Base-by-base conservation (phyloP, 257 asterid genomes). In the Euphrasia confusa region DNA sequence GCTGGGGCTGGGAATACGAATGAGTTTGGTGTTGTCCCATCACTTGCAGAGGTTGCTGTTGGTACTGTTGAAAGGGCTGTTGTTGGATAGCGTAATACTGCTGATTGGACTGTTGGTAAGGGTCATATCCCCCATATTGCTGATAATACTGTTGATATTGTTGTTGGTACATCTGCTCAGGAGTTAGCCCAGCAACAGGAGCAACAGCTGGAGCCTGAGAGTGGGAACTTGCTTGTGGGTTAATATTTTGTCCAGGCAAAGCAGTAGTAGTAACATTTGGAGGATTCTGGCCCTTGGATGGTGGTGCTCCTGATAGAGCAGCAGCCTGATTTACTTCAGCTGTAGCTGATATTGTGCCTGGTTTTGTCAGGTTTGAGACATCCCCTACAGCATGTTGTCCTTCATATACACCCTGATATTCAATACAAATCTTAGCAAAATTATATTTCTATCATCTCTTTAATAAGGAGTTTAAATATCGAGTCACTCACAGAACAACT, bases 111-210 rank as follows among this genome's bases (percentile, higher is more conserved):
- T 88, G 95, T 70, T 84, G 94, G 66, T 82, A 84, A 62, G 85
- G 79, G 40, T 84, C 90, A 70, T 84, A 86, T 64, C 90, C 98
- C 3, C 63, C 66, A 74, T 81, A 83, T 67, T 89, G 97, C 81
- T 88, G 97, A 80, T 89, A 84, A 74, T 86, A 88, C 65, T 91
- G 94, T 74, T 86, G 98, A 71, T 86, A 89, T 30, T 90, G 94
- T 49, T 84, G 95, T 68, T 89, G 96, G 67, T 86, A 81, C 97
- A 86, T 81, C 73, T 84, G 96, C 15, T 83, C 97, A 8, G 84
- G 80, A 54, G 89, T 80, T 53, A 83, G 79, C 68, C 58, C 68
- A 48, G 83, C 64, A 61, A 66, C 78, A 66, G 87, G 61, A 63
- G 75, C 83, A 50, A 66, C 74, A 60, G 55, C 60, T n/a, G 74